phyloP scores from a whole-genome alignment of 2,329 filamentous ascomycete species.

The Byssoonygena ceratinophila region DNA sequence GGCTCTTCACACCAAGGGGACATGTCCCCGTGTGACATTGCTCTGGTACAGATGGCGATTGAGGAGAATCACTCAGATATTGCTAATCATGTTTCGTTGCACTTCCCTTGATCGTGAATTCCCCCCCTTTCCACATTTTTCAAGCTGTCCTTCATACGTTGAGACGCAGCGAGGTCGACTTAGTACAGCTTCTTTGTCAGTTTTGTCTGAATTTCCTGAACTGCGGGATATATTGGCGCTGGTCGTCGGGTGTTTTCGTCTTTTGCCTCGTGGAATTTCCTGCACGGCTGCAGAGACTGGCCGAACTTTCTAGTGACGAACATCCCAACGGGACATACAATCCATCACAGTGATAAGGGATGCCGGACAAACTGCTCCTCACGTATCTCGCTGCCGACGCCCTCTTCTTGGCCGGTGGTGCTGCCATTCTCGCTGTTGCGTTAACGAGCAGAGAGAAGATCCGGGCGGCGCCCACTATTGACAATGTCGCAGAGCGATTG shows the following conservation, averaged over 20 bases:
- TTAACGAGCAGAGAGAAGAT: conserved; percentile 40
- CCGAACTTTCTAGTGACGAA: too few relatives aligned
- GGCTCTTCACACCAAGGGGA: neutral
- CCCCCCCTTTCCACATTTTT: neutral
- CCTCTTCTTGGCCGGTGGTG: conserved; percentile 44
- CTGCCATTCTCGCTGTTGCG: conserved; percentile 44
- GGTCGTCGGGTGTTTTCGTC: conserved; percentile 3
- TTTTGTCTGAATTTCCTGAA: too few relatives aligned
- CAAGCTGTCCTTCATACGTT: neutral
- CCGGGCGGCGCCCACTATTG: conserved; percentile 34
- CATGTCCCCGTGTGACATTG: neutral
- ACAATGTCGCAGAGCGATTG: conserved; percentile 43
- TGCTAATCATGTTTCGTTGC: conserved; percentile 4
- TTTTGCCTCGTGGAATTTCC: neutral
- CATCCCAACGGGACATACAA: too few relatives aligned
- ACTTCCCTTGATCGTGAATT: neutral
- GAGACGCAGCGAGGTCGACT: neutral
- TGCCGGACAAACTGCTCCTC: conserved; percentile 45
- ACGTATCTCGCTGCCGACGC: conserved; percentile 43
- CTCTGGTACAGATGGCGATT: neutral
- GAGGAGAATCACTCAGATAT: neutral
- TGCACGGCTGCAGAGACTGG: neutral
- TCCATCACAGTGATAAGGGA: conserved; percentile 22
- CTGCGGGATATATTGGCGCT: conserved; percentile 4
- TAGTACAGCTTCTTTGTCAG: neutral